phyloP scores from a whole-genome alignment of 345 rosid species.

The Geranium rotundifolium region DNA sequence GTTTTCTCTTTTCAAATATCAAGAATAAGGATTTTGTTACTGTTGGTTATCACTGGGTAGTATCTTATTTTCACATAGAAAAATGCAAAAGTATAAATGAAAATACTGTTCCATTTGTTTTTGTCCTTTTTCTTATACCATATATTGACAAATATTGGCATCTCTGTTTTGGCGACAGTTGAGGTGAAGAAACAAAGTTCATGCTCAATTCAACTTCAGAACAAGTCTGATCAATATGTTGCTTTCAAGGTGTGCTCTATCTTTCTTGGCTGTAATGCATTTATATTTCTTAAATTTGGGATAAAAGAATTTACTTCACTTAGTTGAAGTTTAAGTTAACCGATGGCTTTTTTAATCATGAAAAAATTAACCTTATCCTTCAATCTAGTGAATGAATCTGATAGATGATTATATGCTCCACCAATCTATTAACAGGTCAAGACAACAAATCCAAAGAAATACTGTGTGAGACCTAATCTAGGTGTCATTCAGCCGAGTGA shows the following conservation, averaged over 20 bases:
- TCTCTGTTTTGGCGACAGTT: slow-evolving; percentile 16
- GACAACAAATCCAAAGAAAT: slow-evolving; percentile 47
- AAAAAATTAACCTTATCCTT: neutral
- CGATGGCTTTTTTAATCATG: no score
- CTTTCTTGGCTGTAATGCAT: no score
- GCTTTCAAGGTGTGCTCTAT: slow-evolving; percentile 45
- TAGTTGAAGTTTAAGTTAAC: neutral
- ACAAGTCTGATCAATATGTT: slow-evolving; percentile 37
- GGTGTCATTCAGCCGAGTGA: slow-evolving; percentile 37
- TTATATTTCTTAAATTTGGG: no score
- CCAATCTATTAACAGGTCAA: slow-evolving; percentile 27
- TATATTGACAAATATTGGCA: no score
- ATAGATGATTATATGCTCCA: neutral
- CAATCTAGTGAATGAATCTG: no score
- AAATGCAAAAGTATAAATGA: no score
- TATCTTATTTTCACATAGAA: no score
- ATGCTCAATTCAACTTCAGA: slow-evolving; percentile 31
- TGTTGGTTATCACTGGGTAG: no score
- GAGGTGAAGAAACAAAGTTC: slow-evolving; percentile 46
- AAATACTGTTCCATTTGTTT: no score
- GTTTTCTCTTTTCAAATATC: no score
- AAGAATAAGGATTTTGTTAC: no score
- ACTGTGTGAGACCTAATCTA: slow-evolving; percentile 40
- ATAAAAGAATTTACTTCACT: neutral
- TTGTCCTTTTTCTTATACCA: no score